phyloP scores from a whole-genome alignment of 1,139 yeast species.

The Saccharomyces pastorianus region DNA sequence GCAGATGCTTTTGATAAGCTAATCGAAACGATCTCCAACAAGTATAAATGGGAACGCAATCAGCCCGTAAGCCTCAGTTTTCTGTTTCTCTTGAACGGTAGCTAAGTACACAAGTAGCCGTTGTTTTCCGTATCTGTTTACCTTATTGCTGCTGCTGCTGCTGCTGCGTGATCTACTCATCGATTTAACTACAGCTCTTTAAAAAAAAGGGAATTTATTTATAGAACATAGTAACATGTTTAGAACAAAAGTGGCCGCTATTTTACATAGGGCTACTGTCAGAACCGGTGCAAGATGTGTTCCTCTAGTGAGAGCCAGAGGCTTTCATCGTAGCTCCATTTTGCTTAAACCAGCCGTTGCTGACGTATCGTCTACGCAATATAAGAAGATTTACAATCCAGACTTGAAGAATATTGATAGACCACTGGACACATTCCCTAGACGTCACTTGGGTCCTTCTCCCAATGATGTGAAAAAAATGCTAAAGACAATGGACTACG shows the following conservation, averaged over 20 bases:
- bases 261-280: neutral
- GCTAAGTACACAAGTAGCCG: neutral
- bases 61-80: neutral
- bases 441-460: slow-evolving; percentile 87
- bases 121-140: neutral
- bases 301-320: neutral
- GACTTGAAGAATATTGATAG: slow-evolving; percentile 12
- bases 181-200: neutral
- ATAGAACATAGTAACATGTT: neutral
- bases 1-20: neutral
- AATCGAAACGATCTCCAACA: neutral
- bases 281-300: neutral
- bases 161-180: neutral
- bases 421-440: slow-evolving; percentile 68
- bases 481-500: slow-evolving; percentile 49
- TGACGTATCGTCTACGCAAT: slow-evolving; percentile 19
- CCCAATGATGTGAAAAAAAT: slow-evolving; percentile 53
- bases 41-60: neutral
- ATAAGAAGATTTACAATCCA: slow-evolving; percentile 14
- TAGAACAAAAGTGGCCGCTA: neutral
- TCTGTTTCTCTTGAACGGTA: neutral
- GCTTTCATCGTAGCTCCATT: neutral
- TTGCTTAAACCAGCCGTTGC: slow-evolving; percentile 1
- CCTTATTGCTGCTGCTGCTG: neutral
- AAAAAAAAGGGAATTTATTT: neutral